Evolutionary conservation across 768 basidiomycete species (phyloP).

Genomic region (Pholiota microspora): DNA sequence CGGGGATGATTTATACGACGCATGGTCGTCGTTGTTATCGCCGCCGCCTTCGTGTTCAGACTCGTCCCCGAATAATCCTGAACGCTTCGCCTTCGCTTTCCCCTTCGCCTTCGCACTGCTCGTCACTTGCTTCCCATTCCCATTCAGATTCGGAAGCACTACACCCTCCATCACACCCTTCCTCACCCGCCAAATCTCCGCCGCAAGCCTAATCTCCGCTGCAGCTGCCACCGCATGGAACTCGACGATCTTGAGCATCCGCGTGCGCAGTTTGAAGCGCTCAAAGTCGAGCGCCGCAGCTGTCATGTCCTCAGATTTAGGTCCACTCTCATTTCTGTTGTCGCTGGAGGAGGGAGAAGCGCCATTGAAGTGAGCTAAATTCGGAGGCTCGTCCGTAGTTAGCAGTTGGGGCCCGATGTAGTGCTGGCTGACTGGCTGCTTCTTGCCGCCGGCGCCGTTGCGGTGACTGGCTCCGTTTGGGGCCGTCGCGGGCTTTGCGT

Average conservation of each 20-base stretch:
- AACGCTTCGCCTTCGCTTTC: neutral
- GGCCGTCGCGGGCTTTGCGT: neutral
- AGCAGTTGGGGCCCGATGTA: slow-evolving; percentile 35
- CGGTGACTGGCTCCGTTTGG: neutral
- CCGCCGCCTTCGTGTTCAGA: too few species aligned
- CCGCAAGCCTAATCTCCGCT: slow-evolving; percentile 39
- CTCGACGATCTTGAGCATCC: slow-evolving; percentile 46
- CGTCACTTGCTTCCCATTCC: too few species aligned
- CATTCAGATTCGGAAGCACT: too few species aligned
- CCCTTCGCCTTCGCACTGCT: neutral
- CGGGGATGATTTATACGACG: neutral
- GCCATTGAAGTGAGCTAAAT: slow-evolving; percentile 3
- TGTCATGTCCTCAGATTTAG: slow-evolving; percentile 18
- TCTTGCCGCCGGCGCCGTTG: neutral
- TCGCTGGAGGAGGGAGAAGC: slow-evolving; percentile 12
- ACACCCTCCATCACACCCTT: slow-evolving; percentile 22
- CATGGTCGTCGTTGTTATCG: neutral
- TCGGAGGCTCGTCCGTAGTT: slow-evolving; percentile 23
- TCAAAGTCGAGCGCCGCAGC: slow-evolving; percentile 26
- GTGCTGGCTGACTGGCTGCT: slow-evolving; percentile 24
- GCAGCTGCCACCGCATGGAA: slow-evolving; percentile 47
- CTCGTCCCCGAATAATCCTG: neutral
- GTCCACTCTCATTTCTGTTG: slow-evolving; percentile 18
- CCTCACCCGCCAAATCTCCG: slow-evolving; percentile 30
- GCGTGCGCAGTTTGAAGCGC: slow-evolving; percentile 42